phyloP scores from a whole-genome alignment of 2,329 filamentous ascomycete species.

The Botrytis hyacinthi region DNA sequence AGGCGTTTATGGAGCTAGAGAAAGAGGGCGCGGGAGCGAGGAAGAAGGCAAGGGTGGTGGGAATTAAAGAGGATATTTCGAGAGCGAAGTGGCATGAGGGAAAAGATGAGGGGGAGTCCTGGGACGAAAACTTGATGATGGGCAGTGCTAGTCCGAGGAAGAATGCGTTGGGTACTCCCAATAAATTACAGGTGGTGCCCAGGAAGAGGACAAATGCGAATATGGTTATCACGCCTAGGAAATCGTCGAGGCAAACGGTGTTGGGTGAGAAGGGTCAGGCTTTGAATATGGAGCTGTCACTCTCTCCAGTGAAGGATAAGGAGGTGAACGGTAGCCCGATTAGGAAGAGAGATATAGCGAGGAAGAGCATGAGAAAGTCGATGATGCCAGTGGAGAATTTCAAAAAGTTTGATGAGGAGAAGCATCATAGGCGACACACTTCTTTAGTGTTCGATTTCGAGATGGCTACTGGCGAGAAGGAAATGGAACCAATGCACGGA shows the following conservation, averaged over 20 bases:
- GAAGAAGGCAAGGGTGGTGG: slow-evolving; percentile 39
- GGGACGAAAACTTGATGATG: not conserved
- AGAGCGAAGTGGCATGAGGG: slow-evolving; percentile 37
- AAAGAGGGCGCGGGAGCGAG: slow-evolving; percentile 38
- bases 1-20: slow-evolving; percentile 39
- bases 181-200: slow-evolving; percentile 24
- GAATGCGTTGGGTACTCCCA: slow-evolving; percentile 23
- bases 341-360: slow-evolving; percentile 30
- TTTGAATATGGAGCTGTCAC: not conserved
- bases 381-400: slow-evolving; percentile 15
- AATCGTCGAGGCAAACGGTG: slow-evolving; percentile 28
- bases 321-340: slow-evolving; percentile 16
- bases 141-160: slow-evolving; percentile 23
- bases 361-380: slow-evolving; percentile 28
- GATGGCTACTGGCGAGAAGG: not conserved
- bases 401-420: slow-evolving; percentile 4
- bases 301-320: not conserved
- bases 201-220: slow-evolving; percentile 39
- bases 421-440: not conserved
- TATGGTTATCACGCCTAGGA: slow-evolving; percentile 38
- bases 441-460: slow-evolving; percentile 14
- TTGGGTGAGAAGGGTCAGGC: slow-evolving; percentile 11
- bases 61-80: slow-evolving; percentile 38
- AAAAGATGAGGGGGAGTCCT: slow-evolving; percentile 6
- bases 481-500: not conserved